phyloP scores from a whole-genome alignment of 2,329 filamentous ascomycete genomes.

The Dothidotthia symphoricarpi region DNA sequence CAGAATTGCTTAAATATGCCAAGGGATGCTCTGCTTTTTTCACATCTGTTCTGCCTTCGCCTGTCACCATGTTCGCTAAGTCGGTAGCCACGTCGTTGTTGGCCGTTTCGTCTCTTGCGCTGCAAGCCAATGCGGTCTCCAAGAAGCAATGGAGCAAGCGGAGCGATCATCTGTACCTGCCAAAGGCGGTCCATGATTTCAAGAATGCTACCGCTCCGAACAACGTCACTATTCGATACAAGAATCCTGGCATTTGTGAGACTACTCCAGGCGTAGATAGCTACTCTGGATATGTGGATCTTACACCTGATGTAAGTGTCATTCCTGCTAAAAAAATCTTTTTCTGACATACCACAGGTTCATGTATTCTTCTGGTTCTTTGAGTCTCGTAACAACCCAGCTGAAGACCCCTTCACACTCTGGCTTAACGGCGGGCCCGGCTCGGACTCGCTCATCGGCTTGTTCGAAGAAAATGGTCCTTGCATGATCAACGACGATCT shows the following conservation, averaged over 20 bases:
- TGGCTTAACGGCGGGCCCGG: slow-evolving; percentile 57
- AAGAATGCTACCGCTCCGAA: slow-evolving; percentile 48
- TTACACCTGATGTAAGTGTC: slow-evolving; percentile 25
- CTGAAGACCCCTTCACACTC: slow-evolving; percentile 49
- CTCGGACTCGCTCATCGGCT: slow-evolving; percentile 52
- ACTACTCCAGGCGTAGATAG: slow-evolving; percentile 53
- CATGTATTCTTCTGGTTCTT: slow-evolving; percentile 53
- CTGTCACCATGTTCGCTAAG: slow-evolving; percentile 13
- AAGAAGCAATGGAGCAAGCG: slow-evolving; percentile 23
- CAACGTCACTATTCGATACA: slow-evolving; percentile 51
- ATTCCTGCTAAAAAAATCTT: not conserved
- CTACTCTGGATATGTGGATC: slow-evolving; percentile 48
- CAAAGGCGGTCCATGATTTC: slow-evolving; percentile 44
- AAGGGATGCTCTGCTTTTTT: slow-evolving; percentile 5
- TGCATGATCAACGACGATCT: slow-evolving; percentile 21
- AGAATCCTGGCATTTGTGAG: slow-evolving; percentile 55
- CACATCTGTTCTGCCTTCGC: not conserved
- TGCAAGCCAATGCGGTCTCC: slow-evolving; percentile 17
- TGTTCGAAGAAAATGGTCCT: slow-evolving; percentile 47
- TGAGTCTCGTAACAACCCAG: slow-evolving; percentile 50
- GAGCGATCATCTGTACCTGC: slow-evolving; percentile 29
- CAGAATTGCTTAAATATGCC: slow-evolving; percentile 19
- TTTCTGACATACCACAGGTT: slow-evolving; percentile 8
- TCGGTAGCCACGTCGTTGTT: slow-evolving; percentile 9
- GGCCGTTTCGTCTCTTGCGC: slow-evolving; percentile 13